A percentile compares a stretch with the other conserved stretches of the same genome.
Conservation (phyloP, 1,284 basidiomycete genomes). For the Tilletia walkeri region DNA sequence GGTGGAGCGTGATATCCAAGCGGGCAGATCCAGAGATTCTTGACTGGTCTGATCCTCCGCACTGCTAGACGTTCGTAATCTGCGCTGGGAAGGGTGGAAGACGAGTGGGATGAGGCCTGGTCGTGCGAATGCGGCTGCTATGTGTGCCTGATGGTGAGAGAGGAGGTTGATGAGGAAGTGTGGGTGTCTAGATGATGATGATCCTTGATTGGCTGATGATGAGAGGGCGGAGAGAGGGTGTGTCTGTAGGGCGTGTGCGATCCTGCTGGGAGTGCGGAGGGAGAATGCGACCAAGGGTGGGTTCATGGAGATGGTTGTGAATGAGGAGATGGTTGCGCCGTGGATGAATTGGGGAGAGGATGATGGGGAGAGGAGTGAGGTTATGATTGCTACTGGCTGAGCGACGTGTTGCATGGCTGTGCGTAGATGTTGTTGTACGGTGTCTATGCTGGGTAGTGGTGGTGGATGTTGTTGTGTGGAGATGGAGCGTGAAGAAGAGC, state of each 20-base stretch:
- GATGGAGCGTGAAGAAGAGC: neutral
- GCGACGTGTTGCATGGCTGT: slow-evolving; percentile 25
- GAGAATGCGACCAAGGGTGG: slow-evolving; percentile 30
- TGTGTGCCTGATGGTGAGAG: slow-evolving; percentile 19
- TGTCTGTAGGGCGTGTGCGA: slow-evolving; percentile 25
- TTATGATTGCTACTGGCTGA: slow-evolving; percentile 30
- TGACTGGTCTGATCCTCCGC: too few relatives aligned
- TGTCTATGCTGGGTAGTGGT: neutral
- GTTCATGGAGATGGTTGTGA: slow-evolving; percentile 27
- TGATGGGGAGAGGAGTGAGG: neutral
- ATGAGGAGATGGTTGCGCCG: slow-evolving; percentile 28
- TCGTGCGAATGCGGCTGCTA: slow-evolving; percentile 24
- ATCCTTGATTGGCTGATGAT: neutral
- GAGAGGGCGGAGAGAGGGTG: slow-evolving; percentile 7
- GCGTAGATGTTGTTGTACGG: neutral
- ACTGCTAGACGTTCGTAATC: slow-evolving; percentile 14
- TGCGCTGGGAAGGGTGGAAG: neutral
- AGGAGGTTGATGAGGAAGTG: slow-evolving; percentile 31
- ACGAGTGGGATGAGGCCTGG: slow-evolving; percentile 23
- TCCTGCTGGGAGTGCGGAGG: slow-evolving; percentile 27
- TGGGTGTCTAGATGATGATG: neutral
- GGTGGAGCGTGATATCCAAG: neutral
- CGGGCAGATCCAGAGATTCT: neutral
- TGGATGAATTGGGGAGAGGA: slow-evolving; percentile 17
- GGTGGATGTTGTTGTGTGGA: neutral